Percentiles rank a stretch among this genome's conserved stretches.
Conservation (phyloP, 2,329 filamentous ascomycete genomes). For the Periconia digitata region DNA sequence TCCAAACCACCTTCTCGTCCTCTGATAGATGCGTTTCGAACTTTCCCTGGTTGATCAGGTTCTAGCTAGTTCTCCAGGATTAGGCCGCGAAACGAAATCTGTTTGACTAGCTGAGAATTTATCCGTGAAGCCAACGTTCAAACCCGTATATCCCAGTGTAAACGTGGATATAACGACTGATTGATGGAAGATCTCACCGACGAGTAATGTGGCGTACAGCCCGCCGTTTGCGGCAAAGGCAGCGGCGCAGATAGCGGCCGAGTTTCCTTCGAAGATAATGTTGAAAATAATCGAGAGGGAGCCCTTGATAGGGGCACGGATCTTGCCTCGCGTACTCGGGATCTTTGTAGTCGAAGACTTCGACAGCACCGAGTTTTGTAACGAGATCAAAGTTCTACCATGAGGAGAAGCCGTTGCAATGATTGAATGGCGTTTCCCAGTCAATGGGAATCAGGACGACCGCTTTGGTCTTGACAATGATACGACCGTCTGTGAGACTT, state of each 20-base stretch:
- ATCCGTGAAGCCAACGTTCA: slow-evolving; percentile 40
- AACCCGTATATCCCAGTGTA: slow-evolving; percentile 48
- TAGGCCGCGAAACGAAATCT: slow-evolving; percentile 32
- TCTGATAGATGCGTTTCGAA: slow-evolving; percentile 37
- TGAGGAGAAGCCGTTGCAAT: slow-evolving; percentile 18
- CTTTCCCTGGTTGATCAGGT: slow-evolving; percentile 31
- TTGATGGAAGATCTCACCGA: slow-evolving; percentile 39
- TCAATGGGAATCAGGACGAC: slow-evolving; percentile 61
- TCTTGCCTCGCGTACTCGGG: slow-evolving; percentile 42
- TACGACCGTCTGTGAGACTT: slow-evolving; percentile 42
- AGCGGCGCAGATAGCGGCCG: slow-evolving; percentile 19
- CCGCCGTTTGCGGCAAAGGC: slow-evolving; percentile 27
- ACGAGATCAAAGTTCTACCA: slow-evolving; percentile 53
- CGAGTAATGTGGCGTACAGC: slow-evolving; percentile 20
- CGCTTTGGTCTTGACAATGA: slow-evolving; percentile 55
- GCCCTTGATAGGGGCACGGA: slow-evolving; percentile 50
- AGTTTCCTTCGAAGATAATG: slow-evolving; percentile 43
- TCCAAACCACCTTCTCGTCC: slow-evolving; percentile 26
- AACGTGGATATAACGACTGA: slow-evolving; percentile 47
- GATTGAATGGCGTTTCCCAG: slow-evolving; percentile 47
- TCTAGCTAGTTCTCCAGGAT: slow-evolving; percentile 26
- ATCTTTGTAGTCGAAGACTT: slow-evolving; percentile 56
- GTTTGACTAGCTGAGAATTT: slow-evolving; percentile 28
- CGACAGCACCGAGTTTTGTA: slow-evolving; percentile 50
- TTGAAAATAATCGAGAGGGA: slow-evolving; percentile 51